phyloP scores from a whole-genome alignment of 2,329 filamentous ascomycete genomes.

The Penicillium concentricum region DNA sequence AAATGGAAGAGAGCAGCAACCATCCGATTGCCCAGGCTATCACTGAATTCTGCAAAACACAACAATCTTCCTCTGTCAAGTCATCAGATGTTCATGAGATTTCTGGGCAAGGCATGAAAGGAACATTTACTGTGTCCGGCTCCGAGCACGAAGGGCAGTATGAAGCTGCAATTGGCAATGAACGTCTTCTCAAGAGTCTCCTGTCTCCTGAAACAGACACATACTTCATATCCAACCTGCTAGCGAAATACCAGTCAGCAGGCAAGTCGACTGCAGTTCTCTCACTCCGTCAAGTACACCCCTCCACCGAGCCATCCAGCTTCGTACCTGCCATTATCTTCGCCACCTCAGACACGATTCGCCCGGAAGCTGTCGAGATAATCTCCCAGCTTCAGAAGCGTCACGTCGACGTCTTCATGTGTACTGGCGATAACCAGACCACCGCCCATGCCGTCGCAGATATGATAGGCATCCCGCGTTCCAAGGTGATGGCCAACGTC shows the following conservation, averaged over 20 bases:
- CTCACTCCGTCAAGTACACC: conserved; percentile 35
- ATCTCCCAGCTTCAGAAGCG: conserved; percentile 63
- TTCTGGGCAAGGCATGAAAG: conserved; percentile 58
- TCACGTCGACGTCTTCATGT: conserved; percentile 81
- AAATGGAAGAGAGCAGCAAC: conserved; percentile 58
- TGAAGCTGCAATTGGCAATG: conserved; percentile 58
- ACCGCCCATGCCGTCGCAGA: conserved; percentile 78
- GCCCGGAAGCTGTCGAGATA: conserved; percentile 66
- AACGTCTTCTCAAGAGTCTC: conserved; percentile 48
- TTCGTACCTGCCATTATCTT: conserved; percentile 62
- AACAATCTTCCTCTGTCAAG: conserved; percentile 26
- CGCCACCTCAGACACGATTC: conserved; percentile 77
- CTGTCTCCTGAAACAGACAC: conserved; percentile 32
- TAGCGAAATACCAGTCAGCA: conserved; percentile 41
- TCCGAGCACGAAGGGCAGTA: conserved; percentile 29
- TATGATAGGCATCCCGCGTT: conserved; percentile 68
- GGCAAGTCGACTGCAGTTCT: conserved; percentile 48
- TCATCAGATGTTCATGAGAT: conserved; percentile 52
- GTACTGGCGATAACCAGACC: conserved; percentile 85
- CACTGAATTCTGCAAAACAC: conserved; percentile 47
- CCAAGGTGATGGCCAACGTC: conserved; percentile 82
- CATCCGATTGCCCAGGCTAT: conserved; percentile 61
- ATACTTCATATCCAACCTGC: conserved; percentile 34
- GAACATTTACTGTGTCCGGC: conserved; percentile 44
- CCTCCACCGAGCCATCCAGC: conserved; percentile 11